Base-by-base conservation (phyloP, 192 early-diverging fungal genomes). In the Coemansia sp. region DNA sequence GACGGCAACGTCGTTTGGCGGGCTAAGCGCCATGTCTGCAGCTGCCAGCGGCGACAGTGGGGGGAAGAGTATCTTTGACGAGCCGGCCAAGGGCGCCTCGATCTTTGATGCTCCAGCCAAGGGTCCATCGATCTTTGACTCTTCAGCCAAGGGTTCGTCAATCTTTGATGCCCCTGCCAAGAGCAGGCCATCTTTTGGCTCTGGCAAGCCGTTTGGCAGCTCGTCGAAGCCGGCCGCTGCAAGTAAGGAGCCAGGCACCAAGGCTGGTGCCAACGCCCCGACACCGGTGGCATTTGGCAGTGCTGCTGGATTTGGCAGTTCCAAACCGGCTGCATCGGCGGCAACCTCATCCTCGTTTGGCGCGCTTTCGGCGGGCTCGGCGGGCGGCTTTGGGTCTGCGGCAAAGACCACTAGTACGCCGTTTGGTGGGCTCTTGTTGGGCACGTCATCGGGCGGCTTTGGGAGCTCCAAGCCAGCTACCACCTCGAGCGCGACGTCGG, bases 41-140 rank as follows among this genome's bases (percentile, higher is more conserved):
- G 21, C 44, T 14, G 20, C 11, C 14, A 0, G 26, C 54, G 4
- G 61, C 46, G 2, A 31, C 19, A 46, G 16, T 4, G 16, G 20
- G n/a, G 20, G 53, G n/a, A 36, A 53, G 35, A 54, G 57, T 31
- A 60, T 68, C 12, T 73, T 69, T 38, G 61, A 64, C 25, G 47
- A 50, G 3, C 44, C 60, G 0, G 18, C 51, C 23, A n/a, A 17
- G 11, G 33, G 50, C 9, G 22, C 70, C 2, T 62, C 56, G 20
- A 55, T 57, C 18, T 66, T 67, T 28, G 62, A 55, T 30, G 22
- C 48, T 4, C 34, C 51, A 2, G 17, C 48, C 23, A 47, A 47
- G 25, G 44, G 51, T 17, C 40, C 47, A 9, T 41, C 49, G 4
- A 39, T 56, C 36, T 46, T 50, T 28, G 51, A 30, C 22, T 16